phyloP scores from a whole-genome alignment of 108 stramenopile genomes.

The Stephanodiscus triporus region DNA sequence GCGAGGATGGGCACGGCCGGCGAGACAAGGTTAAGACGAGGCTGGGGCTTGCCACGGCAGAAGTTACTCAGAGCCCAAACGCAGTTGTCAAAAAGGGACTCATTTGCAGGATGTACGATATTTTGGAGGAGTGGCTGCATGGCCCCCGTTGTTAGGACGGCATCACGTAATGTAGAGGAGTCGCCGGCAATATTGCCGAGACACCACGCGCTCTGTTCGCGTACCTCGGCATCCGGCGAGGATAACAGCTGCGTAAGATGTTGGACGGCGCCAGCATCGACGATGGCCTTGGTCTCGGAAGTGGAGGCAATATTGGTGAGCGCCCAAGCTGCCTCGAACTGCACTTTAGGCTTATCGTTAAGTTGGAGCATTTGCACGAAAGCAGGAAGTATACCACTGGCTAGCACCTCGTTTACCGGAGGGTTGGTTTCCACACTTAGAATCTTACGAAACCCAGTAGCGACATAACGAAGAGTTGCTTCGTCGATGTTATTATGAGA shows the following conservation, averaged over 20 bases:
- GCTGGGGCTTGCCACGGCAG: conserved; percentile 93
- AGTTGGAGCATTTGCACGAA: conserved; percentile 70
- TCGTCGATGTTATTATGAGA: conserved; percentile 39
- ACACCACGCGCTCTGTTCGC: conserved; percentile 96
- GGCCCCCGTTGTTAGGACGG: conserved; percentile 60
- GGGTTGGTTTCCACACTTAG: conserved; percentile 83
- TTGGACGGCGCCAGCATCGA: conserved; percentile 73
- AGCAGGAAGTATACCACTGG: conserved; percentile 69
- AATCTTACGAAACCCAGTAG: conserved; percentile 76
- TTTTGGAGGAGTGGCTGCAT: conserved; percentile 75
- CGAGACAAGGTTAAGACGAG: conserved; percentile 47
- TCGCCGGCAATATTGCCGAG: conserved; percentile 97
- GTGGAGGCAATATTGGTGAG: conserved; percentile 95
- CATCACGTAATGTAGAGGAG: conserved; percentile 70
- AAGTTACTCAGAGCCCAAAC: conserved; percentile 94
- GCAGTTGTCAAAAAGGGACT: conserved; percentile 77
- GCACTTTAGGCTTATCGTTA: conserved; percentile 54
- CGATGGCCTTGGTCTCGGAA: conserved; percentile 64
- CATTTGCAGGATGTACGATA: conserved; percentile 67
- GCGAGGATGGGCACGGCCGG: conserved; percentile 66
- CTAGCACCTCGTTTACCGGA: conserved; percentile 82
- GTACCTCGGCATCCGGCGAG: conserved; percentile 71
- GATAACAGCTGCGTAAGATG: conserved; percentile 68
- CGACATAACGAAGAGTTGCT: conserved; percentile 51
- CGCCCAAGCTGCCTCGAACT: conserved; percentile 96